A percentile compares a stretch with the other conserved stretches of the same genome.
Evolutionary conservation across 140 eudicot species (phyloP).

Genomic region (Erigeron philadelphicus): DNA sequence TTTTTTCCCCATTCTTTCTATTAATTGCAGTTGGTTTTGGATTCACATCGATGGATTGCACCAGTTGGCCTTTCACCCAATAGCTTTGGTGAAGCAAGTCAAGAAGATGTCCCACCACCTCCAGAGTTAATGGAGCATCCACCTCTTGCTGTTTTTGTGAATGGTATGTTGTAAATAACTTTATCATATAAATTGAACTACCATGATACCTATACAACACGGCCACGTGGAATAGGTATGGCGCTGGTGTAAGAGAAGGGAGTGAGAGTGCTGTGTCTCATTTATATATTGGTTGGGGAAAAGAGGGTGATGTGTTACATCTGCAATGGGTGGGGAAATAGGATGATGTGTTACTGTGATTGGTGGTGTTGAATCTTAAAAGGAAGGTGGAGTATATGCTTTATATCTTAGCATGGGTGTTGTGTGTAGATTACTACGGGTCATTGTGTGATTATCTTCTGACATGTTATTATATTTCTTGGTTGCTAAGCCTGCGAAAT

Average conservation of each 20-base stretch:
- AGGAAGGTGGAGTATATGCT: too few relatives aligned
- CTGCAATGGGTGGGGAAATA: too few relatives aligned
- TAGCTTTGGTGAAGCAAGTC: conserved; percentile 64
- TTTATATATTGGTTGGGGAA: too few relatives aligned
- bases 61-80: conserved; percentile 82
- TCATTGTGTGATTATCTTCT: not conserved
- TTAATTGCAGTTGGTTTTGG: conserved; percentile 71
- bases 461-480: not conserved
- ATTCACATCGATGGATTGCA: conserved; percentile 99
- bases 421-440: not conserved
- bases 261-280: too few relatives aligned
- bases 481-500: not conserved
- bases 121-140: conserved; percentile 93
- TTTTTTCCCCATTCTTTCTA: not conserved
- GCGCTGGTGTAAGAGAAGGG: too few relatives aligned
- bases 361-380: too few relatives aligned
- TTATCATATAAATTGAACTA: not conserved
- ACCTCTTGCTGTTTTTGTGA: conserved; percentile 89
- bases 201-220: not conserved
- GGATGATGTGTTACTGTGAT: too few relatives aligned
- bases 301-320: too few relatives aligned
- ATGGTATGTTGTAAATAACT: conserved; percentile 45
- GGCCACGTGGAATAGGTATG: too few relatives aligned
- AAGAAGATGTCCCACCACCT: conserved; percentile 85
- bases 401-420: too few relatives aligned